These are phyloP conservation scores for Simmondsia chinensis DNA, from an alignment of 148 eudicot species.

Conservation along the genomic window DNA sequence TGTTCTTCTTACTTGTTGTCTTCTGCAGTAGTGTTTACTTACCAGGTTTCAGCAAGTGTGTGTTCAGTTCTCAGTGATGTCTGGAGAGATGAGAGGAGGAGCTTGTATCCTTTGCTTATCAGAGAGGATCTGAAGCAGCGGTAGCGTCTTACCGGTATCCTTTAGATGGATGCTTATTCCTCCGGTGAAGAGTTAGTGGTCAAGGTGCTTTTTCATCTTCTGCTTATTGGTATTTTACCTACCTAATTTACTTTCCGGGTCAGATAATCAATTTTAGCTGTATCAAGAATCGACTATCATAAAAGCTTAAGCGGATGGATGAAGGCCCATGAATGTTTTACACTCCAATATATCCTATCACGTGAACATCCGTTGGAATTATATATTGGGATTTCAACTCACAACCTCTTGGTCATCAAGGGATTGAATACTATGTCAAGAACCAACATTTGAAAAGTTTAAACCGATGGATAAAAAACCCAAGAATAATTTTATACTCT, in stretches of 20 bases:
- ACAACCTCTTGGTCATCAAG: too few relatives aligned
- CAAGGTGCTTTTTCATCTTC: slow-evolving; percentile 35
- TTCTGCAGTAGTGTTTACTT: slow-evolving; percentile 45
- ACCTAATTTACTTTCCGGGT: not conserved
- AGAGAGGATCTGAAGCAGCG: slow-evolving; percentile 32
- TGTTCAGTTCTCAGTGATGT: slow-evolving; percentile 14
- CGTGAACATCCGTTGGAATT: too few relatives aligned
- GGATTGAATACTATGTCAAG: too few relatives aligned
- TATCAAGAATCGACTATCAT: too few relatives aligned
- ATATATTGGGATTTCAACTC: too few relatives aligned
- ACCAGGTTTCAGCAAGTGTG: slow-evolving; percentile 25
- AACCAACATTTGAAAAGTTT: too few relatives aligned
- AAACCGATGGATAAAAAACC: too few relatives aligned
- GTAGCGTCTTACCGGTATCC: slow-evolving; percentile 14
- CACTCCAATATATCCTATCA: too few relatives aligned
- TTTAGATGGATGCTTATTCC: slow-evolving; percentile 68
- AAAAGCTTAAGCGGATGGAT: too few relatives aligned
- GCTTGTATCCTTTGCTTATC: slow-evolving; percentile 20
- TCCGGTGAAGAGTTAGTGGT: slow-evolving; percentile 75
- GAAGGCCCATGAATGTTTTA: too few relatives aligned
- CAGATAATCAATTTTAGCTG: not conserved
- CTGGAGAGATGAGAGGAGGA: slow-evolving; percentile 25
- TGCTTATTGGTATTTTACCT: slow-evolving; percentile 1
- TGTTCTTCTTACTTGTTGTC: slow-evolving; percentile 19
- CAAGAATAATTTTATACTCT: too few relatives aligned